A percentile compares a stretch with the other conserved stretches of the same genome.
These are phyloP conservation scores for Rhododendron griersonianum DNA, from an alignment of 148 eudicot species.

Conservation along the genomic window DNA sequence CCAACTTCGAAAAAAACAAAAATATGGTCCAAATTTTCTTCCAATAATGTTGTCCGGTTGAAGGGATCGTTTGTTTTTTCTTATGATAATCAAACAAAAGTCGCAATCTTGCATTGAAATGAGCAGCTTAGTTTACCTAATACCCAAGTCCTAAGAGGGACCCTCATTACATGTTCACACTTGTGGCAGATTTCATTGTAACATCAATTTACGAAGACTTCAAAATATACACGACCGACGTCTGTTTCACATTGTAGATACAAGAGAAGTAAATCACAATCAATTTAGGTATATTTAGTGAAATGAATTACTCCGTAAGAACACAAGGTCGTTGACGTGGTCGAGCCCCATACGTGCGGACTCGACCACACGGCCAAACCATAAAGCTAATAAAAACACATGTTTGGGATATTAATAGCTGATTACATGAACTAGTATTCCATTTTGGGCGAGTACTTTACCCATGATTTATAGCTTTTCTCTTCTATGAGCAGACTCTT, in stretches of 20 bases:
- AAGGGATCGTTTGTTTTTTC: not conserved
- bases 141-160: not conserved
- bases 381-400: not conserved
- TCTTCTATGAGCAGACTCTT: conserved; percentile 17
- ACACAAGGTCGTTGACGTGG: not conserved
- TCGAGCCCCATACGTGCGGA: not conserved
- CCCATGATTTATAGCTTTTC: not conserved
- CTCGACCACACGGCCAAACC: not conserved
- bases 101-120: not conserved
- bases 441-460: not conserved
- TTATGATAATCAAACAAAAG: not conserved
- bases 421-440: too few relatives aligned
- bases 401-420: too few relatives aligned
- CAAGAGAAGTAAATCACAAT: not conserved
- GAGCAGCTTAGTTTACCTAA: not conserved
- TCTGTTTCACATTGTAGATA: not conserved
- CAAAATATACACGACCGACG: not conserved
- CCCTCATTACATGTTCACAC: not conserved
- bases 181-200: not conserved
- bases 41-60: not conserved
- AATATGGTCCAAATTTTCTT: not conserved
- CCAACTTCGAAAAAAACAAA: too few relatives aligned
- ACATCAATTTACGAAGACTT: not conserved
- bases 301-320: not conserved
- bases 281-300: not conserved